phyloP scores from a whole-genome alignment of 2,329 filamentous ascomycete species.

The Malbranchea cinnamomea region DNA sequence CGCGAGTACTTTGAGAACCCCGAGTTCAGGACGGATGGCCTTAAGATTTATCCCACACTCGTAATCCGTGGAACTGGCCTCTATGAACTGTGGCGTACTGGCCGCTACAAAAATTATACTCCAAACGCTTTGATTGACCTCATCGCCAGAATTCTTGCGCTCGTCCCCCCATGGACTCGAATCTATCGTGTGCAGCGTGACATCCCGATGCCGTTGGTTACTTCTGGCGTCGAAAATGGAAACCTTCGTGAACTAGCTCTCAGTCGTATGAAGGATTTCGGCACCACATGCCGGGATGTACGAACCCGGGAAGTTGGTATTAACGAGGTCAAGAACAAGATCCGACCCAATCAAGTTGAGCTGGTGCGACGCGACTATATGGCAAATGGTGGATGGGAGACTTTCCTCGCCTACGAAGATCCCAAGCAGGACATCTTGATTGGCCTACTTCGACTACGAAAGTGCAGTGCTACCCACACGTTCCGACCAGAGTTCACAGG shows the following conservation, averaged over 20 bases:
- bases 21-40: constrained; percentile 83
- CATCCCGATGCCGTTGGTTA: constrained; percentile 99
- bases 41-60: constrained; percentile 96
- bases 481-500: constrained; percentile 75
- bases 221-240: constrained; percentile 93
- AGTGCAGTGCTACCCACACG: constrained; percentile 82
- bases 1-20: constrained; percentile 96
- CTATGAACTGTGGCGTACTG: constrained; percentile 95
- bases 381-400: constrained; percentile 96
- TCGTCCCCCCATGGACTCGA: constrained; percentile 92
- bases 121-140: constrained; percentile 93
- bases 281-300: constrained; percentile 90
- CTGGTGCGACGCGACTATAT: constrained; percentile 85
- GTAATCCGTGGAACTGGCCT: constrained; percentile 93
- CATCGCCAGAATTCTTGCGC: constrained; percentile 84
- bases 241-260: constrained; percentile 87
- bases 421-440: constrained; percentile 97
- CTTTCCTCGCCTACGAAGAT: constrained; percentile 93
- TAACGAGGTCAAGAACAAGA: constrained; percentile 99
- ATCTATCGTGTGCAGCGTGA: constrained; percentile 98
- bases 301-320: constrained; percentile 93
- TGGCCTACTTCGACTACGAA: constrained; percentile 71
- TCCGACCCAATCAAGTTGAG: constrained; percentile 89
- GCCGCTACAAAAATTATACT: constrained; percentile 95
- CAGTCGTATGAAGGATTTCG: constrained; percentile 98